Percentiles rank a stretch among this genome's conserved stretches.
phyloP scores from a whole-genome alignment of 1,284 basidiomycete species.

The Xanthoconium separans region DNA sequence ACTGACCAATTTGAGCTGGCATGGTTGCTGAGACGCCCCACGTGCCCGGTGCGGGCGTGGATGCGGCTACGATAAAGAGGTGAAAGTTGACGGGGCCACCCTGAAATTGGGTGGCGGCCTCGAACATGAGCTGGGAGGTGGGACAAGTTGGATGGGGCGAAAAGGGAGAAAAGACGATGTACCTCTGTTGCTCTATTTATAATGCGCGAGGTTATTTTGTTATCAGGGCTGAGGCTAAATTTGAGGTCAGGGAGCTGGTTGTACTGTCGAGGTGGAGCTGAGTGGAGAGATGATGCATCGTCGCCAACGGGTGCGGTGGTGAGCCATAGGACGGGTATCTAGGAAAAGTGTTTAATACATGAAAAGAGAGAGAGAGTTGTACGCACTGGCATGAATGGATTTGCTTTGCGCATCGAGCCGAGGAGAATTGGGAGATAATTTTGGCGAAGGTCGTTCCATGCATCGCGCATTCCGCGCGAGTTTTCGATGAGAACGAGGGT shows the following conservation, averaged over 20 bases:
- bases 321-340: slow-evolving; percentile 45
- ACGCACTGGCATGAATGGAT: slow-evolving; percentile 39
- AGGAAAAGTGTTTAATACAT: not conserved
- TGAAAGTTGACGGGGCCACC: slow-evolving; percentile 45
- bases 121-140: slow-evolving; percentile 26
- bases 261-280: slow-evolving; percentile 31
- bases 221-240: slow-evolving; percentile 43
- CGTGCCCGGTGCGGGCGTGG: slow-evolving; percentile 40
- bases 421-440: slow-evolving; percentile 52
- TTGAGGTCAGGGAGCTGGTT: slow-evolving; percentile 43
- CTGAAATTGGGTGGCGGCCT: slow-evolving; percentile 32
- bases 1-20: slow-evolving; percentile 27
- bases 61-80: slow-evolving; percentile 56
- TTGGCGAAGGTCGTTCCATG: slow-evolving; percentile 57
- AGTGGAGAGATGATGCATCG: slow-evolving; percentile 34
- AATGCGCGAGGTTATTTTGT: slow-evolving; percentile 43
- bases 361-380: not conserved
- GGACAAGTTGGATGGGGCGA: not conserved
- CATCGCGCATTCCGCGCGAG: slow-evolving; percentile 45
- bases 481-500: slow-evolving; percentile 64
- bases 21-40: slow-evolving; percentile 27
- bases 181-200: slow-evolving; percentile 48
- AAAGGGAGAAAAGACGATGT: slow-evolving; percentile 7
- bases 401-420: slow-evolving; percentile 39
- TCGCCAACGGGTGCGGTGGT: slow-evolving; percentile 35